Conservation (phyloP, 106 monocot genomes). For the Chionographis japonica region DNA sequence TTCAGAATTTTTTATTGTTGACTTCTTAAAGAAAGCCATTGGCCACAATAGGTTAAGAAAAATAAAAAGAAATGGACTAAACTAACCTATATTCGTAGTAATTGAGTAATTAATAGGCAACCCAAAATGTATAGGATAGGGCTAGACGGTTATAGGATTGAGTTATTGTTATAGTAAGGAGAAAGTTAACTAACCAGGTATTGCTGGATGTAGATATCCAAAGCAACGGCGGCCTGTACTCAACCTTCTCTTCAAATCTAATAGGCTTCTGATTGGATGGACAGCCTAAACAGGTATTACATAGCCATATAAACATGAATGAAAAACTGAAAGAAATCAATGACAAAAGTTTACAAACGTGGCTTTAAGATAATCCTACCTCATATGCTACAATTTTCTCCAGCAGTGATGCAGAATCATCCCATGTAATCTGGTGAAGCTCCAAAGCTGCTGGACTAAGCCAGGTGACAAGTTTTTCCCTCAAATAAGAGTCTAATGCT, state of each 20-base stretch:
- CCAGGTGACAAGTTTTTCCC: conserved; percentile 81
- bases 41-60: too few species aligned
- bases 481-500: conserved; percentile 67
- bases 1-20: too few species aligned
- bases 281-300: conserved; percentile 52
- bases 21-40: too few species aligned
- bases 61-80: too few species aligned
- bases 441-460: conserved; percentile 83
- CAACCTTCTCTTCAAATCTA: conserved; percentile 81
- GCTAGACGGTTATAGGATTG: not conserved
- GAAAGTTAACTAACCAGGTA: conserved; percentile 49
- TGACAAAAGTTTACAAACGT: too few species aligned
- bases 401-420: conserved; percentile 83
- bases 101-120: too few species aligned
- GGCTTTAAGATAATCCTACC: conserved; percentile 23
- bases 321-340: not conserved
- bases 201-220: conserved; percentile 88
- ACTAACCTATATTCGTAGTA: too few species aligned
- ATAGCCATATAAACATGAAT: conserved; percentile 3
- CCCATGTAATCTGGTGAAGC: conserved; percentile 88
- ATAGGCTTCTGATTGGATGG: conserved; percentile 77
- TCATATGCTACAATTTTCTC: conserved; percentile 95
- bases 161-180: not conserved
- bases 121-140: not conserved
- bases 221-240: conserved; percentile 77